Percentiles rank a stretch among this genome's conserved stretches.
Evolutionary conservation across 2,329 filamentous ascomycete species (phyloP).

Genomic region (Balansia obtecta): DNA sequence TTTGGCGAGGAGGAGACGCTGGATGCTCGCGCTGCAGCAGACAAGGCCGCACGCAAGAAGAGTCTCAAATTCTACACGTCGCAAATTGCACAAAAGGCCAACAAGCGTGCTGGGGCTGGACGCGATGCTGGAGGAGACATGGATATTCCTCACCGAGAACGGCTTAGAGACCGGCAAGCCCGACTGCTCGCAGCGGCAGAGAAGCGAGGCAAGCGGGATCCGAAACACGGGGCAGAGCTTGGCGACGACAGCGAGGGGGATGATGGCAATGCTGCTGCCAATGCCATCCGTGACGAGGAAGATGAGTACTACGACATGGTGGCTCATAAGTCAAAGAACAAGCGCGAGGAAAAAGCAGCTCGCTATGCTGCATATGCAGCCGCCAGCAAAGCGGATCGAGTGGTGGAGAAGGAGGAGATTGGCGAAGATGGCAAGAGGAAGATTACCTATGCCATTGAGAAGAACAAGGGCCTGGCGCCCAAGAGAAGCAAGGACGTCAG

Average conservation of each 20-base stretch:
- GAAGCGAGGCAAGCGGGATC: slow-evolving; percentile 58
- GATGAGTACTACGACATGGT: slow-evolving; percentile 88
- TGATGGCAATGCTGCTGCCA: slow-evolving; percentile 41
- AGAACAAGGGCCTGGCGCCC: slow-evolving; percentile 91
- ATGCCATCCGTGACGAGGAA: slow-evolving; percentile 42
- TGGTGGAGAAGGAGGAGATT: slow-evolving; percentile 54
- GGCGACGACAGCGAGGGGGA: slow-evolving; percentile 57
- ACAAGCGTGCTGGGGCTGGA: slow-evolving; percentile 64
- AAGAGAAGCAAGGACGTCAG: slow-evolving; percentile 86
- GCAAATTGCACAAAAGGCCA: slow-evolving; percentile 89
- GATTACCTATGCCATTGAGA: slow-evolving; percentile 87
- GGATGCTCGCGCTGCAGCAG: slow-evolving; percentile 64
- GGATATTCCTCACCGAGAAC: slow-evolving; percentile 80
- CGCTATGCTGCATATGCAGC: slow-evolving; percentile 41
- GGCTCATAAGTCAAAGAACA: slow-evolving; percentile 53
- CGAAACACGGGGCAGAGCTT: slow-evolving; percentile 52
- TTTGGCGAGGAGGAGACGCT: slow-evolving; percentile 83
- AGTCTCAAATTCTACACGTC: slow-evolving; percentile 95
- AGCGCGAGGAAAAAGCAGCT: slow-evolving; percentile 60
- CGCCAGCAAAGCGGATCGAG: slow-evolving; percentile 50
- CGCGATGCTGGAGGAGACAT: slow-evolving; percentile 66
- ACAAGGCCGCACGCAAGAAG: slow-evolving; percentile 85
- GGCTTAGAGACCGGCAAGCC: slow-evolving; percentile 72
- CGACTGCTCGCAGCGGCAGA: slow-evolving; percentile 83
- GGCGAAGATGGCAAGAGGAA: slow-evolving; percentile 80